Base-by-base conservation (phyloP, 805 yeast species). In the Maudiozyma turicensis region DNA sequence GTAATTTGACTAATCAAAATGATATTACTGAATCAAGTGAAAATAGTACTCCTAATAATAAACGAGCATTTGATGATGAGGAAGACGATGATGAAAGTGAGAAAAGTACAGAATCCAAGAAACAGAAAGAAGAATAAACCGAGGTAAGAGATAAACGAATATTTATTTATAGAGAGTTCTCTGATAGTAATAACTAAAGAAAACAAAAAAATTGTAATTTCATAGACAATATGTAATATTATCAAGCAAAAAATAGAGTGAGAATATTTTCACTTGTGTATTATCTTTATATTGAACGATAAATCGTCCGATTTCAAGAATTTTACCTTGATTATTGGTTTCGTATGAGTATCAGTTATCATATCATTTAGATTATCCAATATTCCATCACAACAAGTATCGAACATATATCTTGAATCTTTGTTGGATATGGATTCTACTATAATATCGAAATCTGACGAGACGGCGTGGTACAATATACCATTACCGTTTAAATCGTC, bases 331-430 rank as follows among this genome's bases (percentile, higher is more conserved):
- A 57, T 52, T 26, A 15, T 48, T 28, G 26, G 40, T 20, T 20
- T 20, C 26, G 26, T 14, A 9, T n/a, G 26, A 15, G 9, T 13
- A 6, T 38, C 50, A 9, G 34, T 15, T 11, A 29, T 5, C 39
- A 32, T 13, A 31, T 58, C 54, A 6, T 43, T 44, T 38, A 61
- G 45, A 49, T 64, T 61, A 13, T 56, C 47, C 40, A 64, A 47
- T 20, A 55, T 52, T 6, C 68, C 68, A 48, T 64, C 68, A 45
- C 64, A 58, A 48, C 68, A 64, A 6, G 61, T 43, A 40, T 64
- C 65, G 45, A 48, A 54, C 28, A 52, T 55, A 38, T 50, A 51
- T 5, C 31, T 42, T 1, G 54, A 50, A 34, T 46, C 37, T 1
- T 10, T 3, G 47, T 32, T 28, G 8, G 44, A 14, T 5, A 43